Evolutionary conservation across 2,329 filamentous ascomycete genomes (phyloP).

Genomic region (Pochonia chlamydosporia): DNA sequence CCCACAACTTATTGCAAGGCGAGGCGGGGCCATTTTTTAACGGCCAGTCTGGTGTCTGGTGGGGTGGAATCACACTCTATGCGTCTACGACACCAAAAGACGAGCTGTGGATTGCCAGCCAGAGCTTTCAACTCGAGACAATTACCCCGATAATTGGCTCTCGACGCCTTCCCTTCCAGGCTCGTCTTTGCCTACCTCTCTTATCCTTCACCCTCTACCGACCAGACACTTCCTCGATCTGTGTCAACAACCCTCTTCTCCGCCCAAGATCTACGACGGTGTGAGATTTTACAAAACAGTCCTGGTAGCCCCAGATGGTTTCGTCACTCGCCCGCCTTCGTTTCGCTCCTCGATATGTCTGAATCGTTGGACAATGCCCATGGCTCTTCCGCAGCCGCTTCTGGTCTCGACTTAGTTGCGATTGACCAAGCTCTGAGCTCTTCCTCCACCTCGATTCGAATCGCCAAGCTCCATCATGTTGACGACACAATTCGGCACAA

Average conservation of each 20-base stretch:
- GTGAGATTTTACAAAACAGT: background rate
- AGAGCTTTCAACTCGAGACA: background rate
- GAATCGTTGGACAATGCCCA: slow-evolving; percentile 25
- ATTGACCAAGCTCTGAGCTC: slow-evolving; percentile 49
- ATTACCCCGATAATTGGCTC: background rate
- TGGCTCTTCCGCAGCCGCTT: slow-evolving; percentile 35
- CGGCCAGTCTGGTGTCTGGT: too few relatives aligned
- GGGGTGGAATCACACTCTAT: background rate
- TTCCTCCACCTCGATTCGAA: slow-evolving; percentile 55
- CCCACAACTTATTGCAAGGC: background rate
- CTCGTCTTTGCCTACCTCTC: background rate
- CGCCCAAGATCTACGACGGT: background rate
- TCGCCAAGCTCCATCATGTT: slow-evolving; percentile 47
- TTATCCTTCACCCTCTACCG: background rate
- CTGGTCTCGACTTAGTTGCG: slow-evolving; percentile 42
- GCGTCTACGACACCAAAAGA: background rate
- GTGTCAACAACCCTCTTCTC: background rate
- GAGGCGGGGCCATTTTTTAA: background rate
- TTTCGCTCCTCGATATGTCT: slow-evolving; percentile 27
- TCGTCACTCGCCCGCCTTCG: slow-evolving; percentile 15
- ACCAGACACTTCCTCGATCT: background rate
- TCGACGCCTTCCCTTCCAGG: background rate
- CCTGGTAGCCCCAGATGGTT: slow-evolving; percentile 29
- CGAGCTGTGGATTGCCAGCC: background rate
- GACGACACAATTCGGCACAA: slow-evolving; percentile 44